A percentile compares a stretch with the other conserved stretches of the same genome.
phyloP scores from a whole-genome alignment of 164 flowering plant genomes.

The Tetracentron sinense region DNA sequence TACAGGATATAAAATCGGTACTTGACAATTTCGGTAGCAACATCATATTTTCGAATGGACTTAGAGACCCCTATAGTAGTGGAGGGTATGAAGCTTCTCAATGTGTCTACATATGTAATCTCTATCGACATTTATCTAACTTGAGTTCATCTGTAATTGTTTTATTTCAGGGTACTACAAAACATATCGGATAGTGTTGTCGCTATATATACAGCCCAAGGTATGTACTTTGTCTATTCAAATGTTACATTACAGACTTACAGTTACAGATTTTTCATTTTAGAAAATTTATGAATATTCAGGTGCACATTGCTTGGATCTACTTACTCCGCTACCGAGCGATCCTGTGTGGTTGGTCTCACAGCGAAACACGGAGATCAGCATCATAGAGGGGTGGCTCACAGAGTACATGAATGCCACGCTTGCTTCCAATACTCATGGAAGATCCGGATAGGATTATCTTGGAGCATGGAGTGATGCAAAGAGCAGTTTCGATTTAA shows the following conservation, averaged over 20 bases:
- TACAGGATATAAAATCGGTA: conserved; percentile 49
- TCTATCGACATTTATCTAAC: neutral
- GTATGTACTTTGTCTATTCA: conserved; percentile 22
- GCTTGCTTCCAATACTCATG: too few relatives aligned
- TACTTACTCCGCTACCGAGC: conserved; percentile 5
- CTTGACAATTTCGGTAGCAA: conserved; percentile 63
- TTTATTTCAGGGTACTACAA: conserved; percentile 28
- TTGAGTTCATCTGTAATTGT: neutral
- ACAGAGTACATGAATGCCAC: conserved; percentile 21
- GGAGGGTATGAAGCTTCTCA: conserved; percentile 48
- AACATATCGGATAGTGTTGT: conserved; percentile 29
- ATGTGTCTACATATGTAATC: neutral
- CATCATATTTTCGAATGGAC: conserved; percentile 77
- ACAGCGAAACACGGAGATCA: conserved; percentile 28
- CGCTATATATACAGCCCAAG: conserved; percentile 27
- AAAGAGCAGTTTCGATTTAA: too few relatives aligned
- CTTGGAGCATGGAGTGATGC: too few relatives aligned
- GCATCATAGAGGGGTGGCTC: conserved; percentile 36
- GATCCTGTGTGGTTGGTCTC: conserved; percentile 38
- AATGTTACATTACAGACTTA: conserved; percentile 37
- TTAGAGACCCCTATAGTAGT: conserved; percentile 64
- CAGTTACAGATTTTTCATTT: conserved; percentile 22
- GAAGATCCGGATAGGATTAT: too few relatives aligned
- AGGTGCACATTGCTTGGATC: conserved; percentile 29
- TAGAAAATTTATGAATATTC: neutral